Conservation (phyloP, 1,139 yeast species). For the Pichia sp. region DNA sequence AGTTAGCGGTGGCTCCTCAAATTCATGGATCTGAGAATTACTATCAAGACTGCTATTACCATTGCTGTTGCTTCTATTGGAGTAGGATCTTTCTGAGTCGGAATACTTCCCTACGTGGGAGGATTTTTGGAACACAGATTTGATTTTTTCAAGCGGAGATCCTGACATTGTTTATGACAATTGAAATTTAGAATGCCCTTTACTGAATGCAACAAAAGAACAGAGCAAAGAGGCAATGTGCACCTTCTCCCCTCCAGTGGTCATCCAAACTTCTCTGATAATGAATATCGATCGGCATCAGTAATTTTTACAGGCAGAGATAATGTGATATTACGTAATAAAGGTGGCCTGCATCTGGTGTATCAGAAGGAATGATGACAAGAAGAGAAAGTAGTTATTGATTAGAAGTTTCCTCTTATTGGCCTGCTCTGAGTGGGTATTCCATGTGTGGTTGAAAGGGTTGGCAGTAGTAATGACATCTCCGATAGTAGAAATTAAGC, state of each 20-base stretch:
- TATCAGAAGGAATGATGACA: no score
- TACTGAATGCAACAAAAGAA: no score
- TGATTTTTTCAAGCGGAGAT: slow-evolving; percentile 6
- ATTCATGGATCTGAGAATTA: neutral
- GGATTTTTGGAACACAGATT: slow-evolving; percentile 4
- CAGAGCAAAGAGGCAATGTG: no score
- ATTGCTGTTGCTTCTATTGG: neutral
- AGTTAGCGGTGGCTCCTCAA: slow-evolving; percentile 40
- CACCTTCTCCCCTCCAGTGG: neutral
- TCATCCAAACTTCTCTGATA: neutral
- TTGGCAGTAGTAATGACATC: neutral
- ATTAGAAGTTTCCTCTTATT: no score
- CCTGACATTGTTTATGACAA: slow-evolving; percentile 7
- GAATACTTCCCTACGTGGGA: neutral
- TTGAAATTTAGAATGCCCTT: neutral
- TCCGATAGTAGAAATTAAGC: slow-evolving; percentile 1
- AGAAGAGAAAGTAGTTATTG: no score
- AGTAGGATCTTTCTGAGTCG: slow-evolving; percentile 2
- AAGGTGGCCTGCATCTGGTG: neutral
- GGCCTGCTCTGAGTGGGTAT: no score
- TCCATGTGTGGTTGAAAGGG: no score
- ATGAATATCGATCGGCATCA: neutral
- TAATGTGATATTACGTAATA: neutral
- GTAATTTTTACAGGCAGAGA: no score
- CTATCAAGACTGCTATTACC: neutral